Evolutionary conservation across 805 yeast species (phyloP).

Genomic region (Ogataea paraovalis): DNA sequence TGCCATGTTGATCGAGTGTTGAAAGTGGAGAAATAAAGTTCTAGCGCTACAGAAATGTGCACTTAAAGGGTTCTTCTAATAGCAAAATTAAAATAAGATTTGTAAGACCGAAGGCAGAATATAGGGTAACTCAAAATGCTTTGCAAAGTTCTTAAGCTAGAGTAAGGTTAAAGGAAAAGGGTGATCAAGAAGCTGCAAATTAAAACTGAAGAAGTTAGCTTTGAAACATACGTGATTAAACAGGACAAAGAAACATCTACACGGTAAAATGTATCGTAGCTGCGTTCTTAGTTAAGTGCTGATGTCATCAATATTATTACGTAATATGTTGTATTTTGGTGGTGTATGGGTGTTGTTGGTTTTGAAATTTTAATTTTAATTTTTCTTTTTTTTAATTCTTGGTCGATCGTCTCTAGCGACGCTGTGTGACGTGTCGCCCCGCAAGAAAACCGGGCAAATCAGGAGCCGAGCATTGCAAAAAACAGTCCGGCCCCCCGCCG

Average conservation of each 20-base stretch:
- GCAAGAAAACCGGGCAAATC: neutral
- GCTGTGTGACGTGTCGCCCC: too few species aligned
- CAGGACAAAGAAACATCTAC: too few species aligned
- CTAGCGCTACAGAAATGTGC: neutral
- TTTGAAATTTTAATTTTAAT: too few species aligned
- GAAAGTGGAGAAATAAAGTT: neutral
- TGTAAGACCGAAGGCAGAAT: neutral
- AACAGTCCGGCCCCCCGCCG: neutral
- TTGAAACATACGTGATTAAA: too few species aligned
- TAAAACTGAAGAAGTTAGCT: too few species aligned
- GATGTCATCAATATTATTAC: too few species aligned
- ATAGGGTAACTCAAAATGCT: neutral
- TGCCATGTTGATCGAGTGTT: conserved; percentile 49
- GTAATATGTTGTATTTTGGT: too few species aligned
- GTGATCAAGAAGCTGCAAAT: neutral
- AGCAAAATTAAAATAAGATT: neutral
- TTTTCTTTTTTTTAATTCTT: too few species aligned
- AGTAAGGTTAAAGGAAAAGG: neutral
- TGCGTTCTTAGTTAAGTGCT: too few species aligned
- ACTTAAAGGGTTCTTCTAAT: neutral
- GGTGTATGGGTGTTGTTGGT: too few species aligned
- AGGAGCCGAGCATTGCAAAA: neutral
- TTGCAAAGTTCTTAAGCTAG: neutral
- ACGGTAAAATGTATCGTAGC: too few species aligned
- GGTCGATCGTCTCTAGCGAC: too few species aligned